Evolutionary conservation across 2,329 filamentous ascomycete genomes (phyloP), one percentile per base, ranked within the genome.

Genomic region (Phialophora verrucosa): DNA sequence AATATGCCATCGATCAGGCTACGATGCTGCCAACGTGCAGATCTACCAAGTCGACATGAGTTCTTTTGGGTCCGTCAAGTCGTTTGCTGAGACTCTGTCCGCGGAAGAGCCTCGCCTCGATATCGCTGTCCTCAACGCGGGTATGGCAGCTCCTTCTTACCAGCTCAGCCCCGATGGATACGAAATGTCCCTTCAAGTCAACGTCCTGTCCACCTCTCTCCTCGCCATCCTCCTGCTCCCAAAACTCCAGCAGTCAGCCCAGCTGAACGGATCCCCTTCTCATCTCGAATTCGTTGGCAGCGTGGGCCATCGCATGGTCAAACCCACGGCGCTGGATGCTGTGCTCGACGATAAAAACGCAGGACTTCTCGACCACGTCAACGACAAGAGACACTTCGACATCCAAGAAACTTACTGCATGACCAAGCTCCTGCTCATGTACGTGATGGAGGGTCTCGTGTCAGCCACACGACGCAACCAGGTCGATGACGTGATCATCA

Each of bases 121-220:
- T 68, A 76, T 82, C 11, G 78, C 74, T 4, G 74, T 85, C 31
- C 74, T 83, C 4, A 84, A 84, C 67, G 82, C 82, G 1, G 83
- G 78, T 0, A 47, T 81, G 4, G 63, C 69, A n/a, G 72, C 68
- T 4, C 27, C 70, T 29, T 67, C 66, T 8, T 72, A 71, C 57
- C 54, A 66, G 25, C 63, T 63, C 25, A 23, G 60, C 10, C 56
- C 74, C 23, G 66, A 67, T 3, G 59, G 63, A 5, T 78, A 81
- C 61, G 79, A 83, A 65, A 72, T 75, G n/a, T 75, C 73, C 10
- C 63, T 83, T 14, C 80, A 83, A 64, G 77, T 76, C 32, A 77
- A 74, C 68, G 31, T 74, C 69, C 10, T 73, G 60, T 42, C 63
- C 71, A 53, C 70, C 71, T 17, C 58, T 53, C n/a, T 76, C 3